Percentiles rank a stretch among this genome's conserved stretches.
phyloP scores from a whole-genome alignment of 1,139 yeast species.

The Zygoascus sp. region DNA sequence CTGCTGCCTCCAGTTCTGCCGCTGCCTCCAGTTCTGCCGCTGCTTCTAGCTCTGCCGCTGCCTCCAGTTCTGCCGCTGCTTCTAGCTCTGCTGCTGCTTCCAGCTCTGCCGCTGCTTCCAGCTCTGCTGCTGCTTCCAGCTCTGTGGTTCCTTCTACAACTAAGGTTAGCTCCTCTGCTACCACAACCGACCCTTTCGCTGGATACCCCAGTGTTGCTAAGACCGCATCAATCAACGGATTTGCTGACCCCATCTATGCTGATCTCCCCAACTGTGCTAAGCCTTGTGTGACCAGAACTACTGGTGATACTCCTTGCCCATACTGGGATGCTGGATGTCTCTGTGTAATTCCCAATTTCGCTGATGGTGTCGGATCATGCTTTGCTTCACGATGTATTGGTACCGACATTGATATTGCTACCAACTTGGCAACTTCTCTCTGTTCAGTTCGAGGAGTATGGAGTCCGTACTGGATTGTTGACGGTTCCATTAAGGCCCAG shows the following conservation, averaged over 20 bases:
- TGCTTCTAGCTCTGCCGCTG: slow-evolving; percentile 11
- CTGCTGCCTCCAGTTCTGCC: slow-evolving; percentile 2
- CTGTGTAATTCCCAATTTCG: slow-evolving; percentile 51
- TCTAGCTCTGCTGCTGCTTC: too few relatives aligned
- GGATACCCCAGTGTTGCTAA: slow-evolving; percentile 49
- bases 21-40: slow-evolving; percentile 10
- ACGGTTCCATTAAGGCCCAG: slow-evolving; percentile 39
- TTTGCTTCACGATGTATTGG: slow-evolving; percentile 43
- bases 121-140: too few relatives aligned
- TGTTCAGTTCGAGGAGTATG: slow-evolving; percentile 45
- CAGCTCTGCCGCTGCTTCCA: too few relatives aligned
- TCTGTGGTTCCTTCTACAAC: too few relatives aligned
- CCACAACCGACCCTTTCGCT: slow-evolving; percentile 44
- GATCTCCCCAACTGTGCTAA: slow-evolving; percentile 45
- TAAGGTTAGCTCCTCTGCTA: too few relatives aligned
- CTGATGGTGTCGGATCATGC: slow-evolving; percentile 45
- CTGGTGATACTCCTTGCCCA: slow-evolving; percentile 37
- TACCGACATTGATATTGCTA: slow-evolving; percentile 39
- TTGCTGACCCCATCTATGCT: slow-evolving; percentile 47
- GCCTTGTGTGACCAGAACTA: slow-evolving; percentile 30
- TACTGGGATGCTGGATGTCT: slow-evolving; percentile 53
- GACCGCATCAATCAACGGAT: slow-evolving; percentile 49
- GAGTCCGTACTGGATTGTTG: slow-evolving; percentile 41
- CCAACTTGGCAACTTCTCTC: slow-evolving; percentile 43
- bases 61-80: slow-evolving; percentile 14